Evolutionary conservation across 202 grass and related monocot species (phyloP), one percentile per base, ranked within the genome.

Genomic region (Panicum hallii): DNA sequence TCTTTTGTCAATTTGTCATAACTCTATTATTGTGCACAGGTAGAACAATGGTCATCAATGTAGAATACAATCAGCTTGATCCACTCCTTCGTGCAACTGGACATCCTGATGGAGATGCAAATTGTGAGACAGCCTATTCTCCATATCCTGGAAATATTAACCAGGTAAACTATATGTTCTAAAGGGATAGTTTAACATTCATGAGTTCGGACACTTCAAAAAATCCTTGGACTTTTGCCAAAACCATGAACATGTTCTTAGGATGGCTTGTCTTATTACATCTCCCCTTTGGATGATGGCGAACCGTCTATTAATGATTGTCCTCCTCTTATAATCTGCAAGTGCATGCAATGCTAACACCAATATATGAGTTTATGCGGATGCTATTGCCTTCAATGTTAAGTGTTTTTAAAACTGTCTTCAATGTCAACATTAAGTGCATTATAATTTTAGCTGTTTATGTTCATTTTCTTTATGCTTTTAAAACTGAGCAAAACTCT

Each of bases 1-100:
- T 60, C 43, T 80, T 83, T 20, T 85, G 38, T 66, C 9, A 32
- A 16, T 42, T 87, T 80, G 32, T 40, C 17, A 63, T 73, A 40
- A 52, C 7, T 56, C 17, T 7, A 47, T 90, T 79, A 50, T 73
- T 89, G 32, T 85, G 22, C 52, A 46, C 73, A 99, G 96, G 93
- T 72, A 94, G 93, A 89, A 84, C 89, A 82, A 92, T 99, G 96
- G 91, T 99, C 20, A 99, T 99, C 74, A 99, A 99, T 85, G 96
- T 99, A 10, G 96, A 99, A 84, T 99, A 99, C 82, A 99, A 99
- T 94, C 96, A 99, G 84, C 91, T 99, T 77, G 96, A 99, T 55
- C 96, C 96, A 71, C 87, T 99, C 42, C 96, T 99, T 82, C 84
- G 88, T 83, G 93, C 93, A 77, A 91, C 93, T 63, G 93, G 96